phyloP scores from a whole-genome alignment of 2,329 filamentous ascomycete species.

The Proliferodiscus dingleyae region DNA sequence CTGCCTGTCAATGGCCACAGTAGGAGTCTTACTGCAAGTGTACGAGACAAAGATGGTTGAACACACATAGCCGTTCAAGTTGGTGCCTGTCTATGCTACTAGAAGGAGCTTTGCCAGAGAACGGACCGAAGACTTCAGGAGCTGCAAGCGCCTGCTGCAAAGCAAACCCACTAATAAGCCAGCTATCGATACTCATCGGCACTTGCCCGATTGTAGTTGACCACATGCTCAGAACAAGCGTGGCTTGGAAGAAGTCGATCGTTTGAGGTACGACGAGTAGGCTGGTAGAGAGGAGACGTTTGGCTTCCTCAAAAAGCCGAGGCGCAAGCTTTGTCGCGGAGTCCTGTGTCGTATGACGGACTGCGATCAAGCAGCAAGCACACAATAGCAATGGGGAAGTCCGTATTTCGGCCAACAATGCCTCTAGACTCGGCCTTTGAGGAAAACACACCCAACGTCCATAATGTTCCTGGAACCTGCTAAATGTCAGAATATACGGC shows the following conservation, averaged over 20 bases:
- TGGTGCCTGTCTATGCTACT: slow-evolving; percentile 19
- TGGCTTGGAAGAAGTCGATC: slow-evolving; percentile 40
- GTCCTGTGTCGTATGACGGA: slow-evolving; percentile 37
- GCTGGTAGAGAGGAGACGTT: slow-evolving; percentile 25
- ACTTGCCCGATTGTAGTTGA: slow-evolving; percentile 42
- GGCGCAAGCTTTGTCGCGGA: slow-evolving; percentile 35
- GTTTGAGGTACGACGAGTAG: slow-evolving; percentile 36
- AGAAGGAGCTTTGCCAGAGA: slow-evolving; percentile 6
- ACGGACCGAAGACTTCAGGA: slow-evolving; percentile 32
- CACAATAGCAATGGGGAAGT: slow-evolving; percentile 36
- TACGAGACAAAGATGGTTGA: slow-evolving; percentile 41
- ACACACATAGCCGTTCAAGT: slow-evolving; percentile 34
- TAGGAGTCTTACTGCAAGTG: slow-evolving; percentile 35
- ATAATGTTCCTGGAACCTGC: slow-evolving; percentile 37
- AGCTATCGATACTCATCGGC: slow-evolving; percentile 41
- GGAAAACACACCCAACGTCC: slow-evolving; percentile 39
- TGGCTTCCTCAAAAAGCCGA: slow-evolving; percentile 35
- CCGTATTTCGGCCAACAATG: slow-evolving; percentile 31
- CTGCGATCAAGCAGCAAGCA: slow-evolving; percentile 37
- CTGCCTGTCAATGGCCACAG: not conserved
- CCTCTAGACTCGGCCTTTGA: slow-evolving; percentile 18
- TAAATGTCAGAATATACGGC: slow-evolving; percentile 1
- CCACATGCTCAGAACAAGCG: slow-evolving; percentile 40
- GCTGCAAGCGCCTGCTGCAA: slow-evolving; percentile 37
- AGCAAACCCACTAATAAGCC: slow-evolving; percentile 40